Percentiles rank a stretch among this genome's conserved stretches.
Evolutionary conservation across 2,329 filamentous ascomycete genomes (phyloP).

Genomic region (Trichoderma sp.): DNA sequence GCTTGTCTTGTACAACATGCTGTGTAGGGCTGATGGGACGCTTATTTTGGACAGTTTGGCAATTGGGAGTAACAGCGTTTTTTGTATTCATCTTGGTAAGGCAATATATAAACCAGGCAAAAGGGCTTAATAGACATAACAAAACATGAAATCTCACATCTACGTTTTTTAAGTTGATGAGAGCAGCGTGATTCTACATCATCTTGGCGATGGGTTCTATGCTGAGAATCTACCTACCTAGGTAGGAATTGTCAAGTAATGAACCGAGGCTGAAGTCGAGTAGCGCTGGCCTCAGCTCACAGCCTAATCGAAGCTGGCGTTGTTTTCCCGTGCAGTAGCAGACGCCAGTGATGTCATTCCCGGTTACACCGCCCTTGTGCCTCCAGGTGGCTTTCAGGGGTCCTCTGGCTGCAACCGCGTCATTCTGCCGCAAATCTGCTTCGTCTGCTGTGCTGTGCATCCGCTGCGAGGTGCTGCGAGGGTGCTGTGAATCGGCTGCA

Average conservation of each 20-base stretch:
- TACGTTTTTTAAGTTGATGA: no score
- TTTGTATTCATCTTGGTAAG: conserved; percentile 7
- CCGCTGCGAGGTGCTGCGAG: not conserved
- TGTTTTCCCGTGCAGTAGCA: no score
- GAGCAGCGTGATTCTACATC: no score
- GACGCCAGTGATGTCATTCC: conserved; percentile 18
- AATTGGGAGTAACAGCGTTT: conserved; percentile 5
- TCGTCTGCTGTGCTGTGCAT: not conserved
- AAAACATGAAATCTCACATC: no score
- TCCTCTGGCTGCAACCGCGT: conserved; percentile 20
- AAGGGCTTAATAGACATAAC: not conserved
- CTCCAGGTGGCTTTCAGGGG: conserved; percentile 21
- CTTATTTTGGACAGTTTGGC: not conserved
- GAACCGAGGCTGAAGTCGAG: no score
- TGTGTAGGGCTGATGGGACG: not conserved
- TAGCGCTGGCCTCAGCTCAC: no score
- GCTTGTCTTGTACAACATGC: conserved; percentile 11
- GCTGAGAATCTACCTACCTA: no score
- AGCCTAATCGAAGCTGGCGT: no score
- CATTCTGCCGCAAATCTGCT: conserved; percentile 24
- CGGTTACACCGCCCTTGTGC: conserved; percentile 18
- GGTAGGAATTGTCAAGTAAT: no score
- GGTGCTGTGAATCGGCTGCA: no score
- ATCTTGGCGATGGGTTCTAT: no score
- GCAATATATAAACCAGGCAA: not conserved